phyloP scores from a whole-genome alignment of 1,284 basidiomycete species.

The Ustilago xerochloae region DNA sequence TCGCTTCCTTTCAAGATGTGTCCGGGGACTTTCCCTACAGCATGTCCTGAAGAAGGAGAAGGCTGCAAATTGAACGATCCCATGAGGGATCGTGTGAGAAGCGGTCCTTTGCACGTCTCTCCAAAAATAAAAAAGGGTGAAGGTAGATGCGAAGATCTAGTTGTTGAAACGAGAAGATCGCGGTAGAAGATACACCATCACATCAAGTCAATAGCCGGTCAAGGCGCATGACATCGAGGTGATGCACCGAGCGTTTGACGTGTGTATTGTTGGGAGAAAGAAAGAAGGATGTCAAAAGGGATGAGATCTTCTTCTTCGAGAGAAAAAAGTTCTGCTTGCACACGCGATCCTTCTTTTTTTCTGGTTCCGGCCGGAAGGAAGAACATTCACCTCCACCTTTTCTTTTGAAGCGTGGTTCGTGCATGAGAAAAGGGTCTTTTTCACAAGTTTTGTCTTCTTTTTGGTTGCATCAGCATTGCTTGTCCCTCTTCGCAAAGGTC shows the following conservation, averaged over 20 bases:
- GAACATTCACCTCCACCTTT: not conserved
- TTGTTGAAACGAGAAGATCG: constrained; percentile 32
- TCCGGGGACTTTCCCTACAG: constrained; percentile 61
- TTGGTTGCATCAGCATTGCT: too few species aligned
- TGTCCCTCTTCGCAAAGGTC: too few species aligned
- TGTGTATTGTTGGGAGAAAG: constrained; percentile 23
- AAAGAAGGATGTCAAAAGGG: not conserved
- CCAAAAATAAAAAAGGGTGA: not conserved
- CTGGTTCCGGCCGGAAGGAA: constrained; percentile 25
- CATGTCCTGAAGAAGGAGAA: constrained; percentile 32
- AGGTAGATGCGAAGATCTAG: not conserved
- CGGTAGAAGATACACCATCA: too few species aligned
- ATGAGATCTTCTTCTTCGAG: not conserved
- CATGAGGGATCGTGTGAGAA: constrained; percentile 14
- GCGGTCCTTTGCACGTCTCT: constrained; percentile 59
- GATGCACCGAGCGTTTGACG: constrained; percentile 15
- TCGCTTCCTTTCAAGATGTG: constrained; percentile 32
- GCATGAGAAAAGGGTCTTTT: too few species aligned
- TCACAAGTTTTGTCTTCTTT: too few species aligned
- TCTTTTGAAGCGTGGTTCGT: not conserved
- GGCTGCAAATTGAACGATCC: constrained; percentile 45
- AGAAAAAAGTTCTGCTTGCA: constrained; percentile 18
- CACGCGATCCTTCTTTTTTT: not conserved
- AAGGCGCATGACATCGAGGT: too few species aligned
- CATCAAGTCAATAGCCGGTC: too few species aligned